Evolutionary conservation across 1,139 yeast genomes (phyloP), one percentile per base, ranked within the genome.

Genomic region (Saccharomyces hybrid): DNA sequence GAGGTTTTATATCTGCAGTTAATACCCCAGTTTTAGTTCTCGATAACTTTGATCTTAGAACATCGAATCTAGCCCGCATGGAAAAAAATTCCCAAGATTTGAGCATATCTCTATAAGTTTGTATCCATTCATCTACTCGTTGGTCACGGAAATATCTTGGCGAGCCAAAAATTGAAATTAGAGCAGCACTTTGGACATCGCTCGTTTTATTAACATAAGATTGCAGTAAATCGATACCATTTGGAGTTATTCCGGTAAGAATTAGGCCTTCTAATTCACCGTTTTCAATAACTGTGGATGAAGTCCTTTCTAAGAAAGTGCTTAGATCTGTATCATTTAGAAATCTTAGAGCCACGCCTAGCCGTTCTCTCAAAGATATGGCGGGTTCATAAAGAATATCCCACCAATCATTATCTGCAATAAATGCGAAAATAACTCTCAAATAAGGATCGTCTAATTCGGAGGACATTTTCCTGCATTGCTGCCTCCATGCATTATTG

Each of bases 401-500:
- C 83, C 93, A 84, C 98, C 98, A 93, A 59, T 91, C 95, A 52
- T 89, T 88, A 65, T 93, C 97, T 0, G 97, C 90, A 54, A 93
- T 86, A 62, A 84, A 93, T 0, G 97, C 97, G 75, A 93, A 93
- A 1, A 91, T 88, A 0, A 96, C 97, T 46, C 97, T 73, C 57
- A 93, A 73, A 67, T 93, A 93, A 0, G 98, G 97, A 65, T 88
- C 86, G 16, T 87, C 95, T 53, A 93, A 74, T 61, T 89, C 97
- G 25, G 88, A 80, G 0, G 97, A 89, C 79, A 93, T 81, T 58
- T 79, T 80, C 49, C 97, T 82, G 66, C 98, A 93, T 67, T 89
- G 96, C 56, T 90, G 96, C 64, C 88, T 84, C 98, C 98, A 93
- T 0, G 91, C 82, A 67, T 88, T 86, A 65, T 89, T 90, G n/a